phyloP scores from a whole-genome alignment of 768 basidiomycete genomes.

The Suillus occidentalis region DNA sequence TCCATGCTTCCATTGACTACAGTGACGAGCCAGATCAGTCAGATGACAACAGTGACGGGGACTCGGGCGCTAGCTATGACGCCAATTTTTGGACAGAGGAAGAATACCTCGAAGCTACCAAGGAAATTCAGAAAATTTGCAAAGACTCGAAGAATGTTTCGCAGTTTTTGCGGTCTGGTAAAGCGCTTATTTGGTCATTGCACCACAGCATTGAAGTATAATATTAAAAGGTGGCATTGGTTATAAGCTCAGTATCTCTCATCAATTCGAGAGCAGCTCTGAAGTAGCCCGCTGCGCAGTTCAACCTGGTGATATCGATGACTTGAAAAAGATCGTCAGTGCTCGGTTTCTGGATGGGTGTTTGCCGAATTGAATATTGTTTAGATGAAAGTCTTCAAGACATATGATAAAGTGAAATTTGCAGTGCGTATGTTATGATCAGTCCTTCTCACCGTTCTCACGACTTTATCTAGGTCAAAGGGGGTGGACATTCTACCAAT shows the following conservation, averaged over 20 bases:
- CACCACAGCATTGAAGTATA: neutral
- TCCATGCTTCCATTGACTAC: neutral
- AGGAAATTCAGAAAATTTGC: neutral
- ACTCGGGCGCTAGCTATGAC: neutral
- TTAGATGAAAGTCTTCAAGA: neutral
- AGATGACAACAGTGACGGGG: neutral
- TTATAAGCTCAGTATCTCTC: neutral
- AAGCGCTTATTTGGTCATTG: neutral
- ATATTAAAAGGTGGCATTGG: neutral
- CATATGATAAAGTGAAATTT: neutral
- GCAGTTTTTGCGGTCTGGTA: neutral
- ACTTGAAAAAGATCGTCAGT: neutral
- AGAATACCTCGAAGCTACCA: neutral
- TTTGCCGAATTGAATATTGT: neutral
- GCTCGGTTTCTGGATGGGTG: neutral
- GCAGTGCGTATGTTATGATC: neutral
- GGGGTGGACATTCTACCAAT: conserved; percentile 32
- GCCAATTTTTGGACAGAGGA: neutral
- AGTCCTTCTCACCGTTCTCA: neutral
- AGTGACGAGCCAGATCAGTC: neutral
- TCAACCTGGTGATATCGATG: neutral
- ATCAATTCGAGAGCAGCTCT: neutral
- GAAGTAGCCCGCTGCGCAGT: neutral
- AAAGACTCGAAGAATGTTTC: neutral
- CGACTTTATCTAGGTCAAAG: conserved; percentile 26